phyloP scores from a whole-genome alignment of 805 yeast species.

The Candida berthetii region DNA sequence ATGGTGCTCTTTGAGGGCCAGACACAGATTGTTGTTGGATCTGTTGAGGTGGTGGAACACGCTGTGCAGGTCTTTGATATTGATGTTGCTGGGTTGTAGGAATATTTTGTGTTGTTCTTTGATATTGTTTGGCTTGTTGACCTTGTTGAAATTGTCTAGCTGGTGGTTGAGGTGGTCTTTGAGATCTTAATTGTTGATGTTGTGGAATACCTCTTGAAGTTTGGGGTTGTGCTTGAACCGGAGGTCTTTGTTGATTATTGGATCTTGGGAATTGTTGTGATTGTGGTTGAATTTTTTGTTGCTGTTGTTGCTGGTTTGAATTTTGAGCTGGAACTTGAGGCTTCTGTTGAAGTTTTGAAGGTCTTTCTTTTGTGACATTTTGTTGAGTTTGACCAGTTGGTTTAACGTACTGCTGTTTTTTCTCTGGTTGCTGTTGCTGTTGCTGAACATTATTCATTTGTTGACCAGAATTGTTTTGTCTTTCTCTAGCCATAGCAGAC shows the following conservation, averaged over 20 bases:
- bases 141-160: too few relatives aligned
- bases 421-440: neutral
- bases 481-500: conserved; percentile 2
- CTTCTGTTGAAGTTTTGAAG: neutral
- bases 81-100: neutral
- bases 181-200: too few relatives aligned
- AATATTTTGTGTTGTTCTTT: neutral
- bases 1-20: neutral
- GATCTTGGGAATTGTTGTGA: too few relatives aligned
- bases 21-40: neutral
- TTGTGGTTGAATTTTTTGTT: neutral
- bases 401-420: neutral
- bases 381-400: neutral
- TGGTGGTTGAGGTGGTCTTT: too few relatives aligned
- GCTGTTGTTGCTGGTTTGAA: neutral
- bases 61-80: neutral
- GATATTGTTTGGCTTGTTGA: neutral
- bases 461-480: neutral
- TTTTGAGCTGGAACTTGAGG: neutral
- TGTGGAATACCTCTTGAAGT: too few relatives aligned
- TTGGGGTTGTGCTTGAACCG: too few relatives aligned
- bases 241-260: too few relatives aligned
- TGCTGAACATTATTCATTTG: neutral
- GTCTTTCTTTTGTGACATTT: neutral
- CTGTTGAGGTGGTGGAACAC: neutral